A percentile compares a stretch with the other conserved stretches of the same genome.
Conservation (phyloP, 2,329 filamentous ascomycete species). For the Penicillium aurantiogriseum region DNA sequence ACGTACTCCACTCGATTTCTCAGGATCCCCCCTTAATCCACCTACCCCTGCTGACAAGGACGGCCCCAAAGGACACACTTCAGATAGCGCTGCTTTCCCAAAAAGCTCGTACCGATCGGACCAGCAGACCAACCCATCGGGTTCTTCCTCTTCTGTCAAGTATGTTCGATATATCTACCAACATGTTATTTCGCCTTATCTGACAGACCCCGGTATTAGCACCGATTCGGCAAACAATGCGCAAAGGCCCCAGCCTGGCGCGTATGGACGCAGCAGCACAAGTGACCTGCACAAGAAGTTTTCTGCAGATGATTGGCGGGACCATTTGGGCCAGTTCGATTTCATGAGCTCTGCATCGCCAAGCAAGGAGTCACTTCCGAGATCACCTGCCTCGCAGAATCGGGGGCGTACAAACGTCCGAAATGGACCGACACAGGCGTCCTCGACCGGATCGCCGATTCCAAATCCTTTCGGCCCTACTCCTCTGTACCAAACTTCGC, state of each 20-base stretch:
- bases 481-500: constrained; percentile 11
- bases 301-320: constrained; percentile 43
- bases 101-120: constrained; percentile 15
- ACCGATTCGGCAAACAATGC: constrained; percentile 2
- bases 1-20: neutral
- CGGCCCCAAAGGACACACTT: constrained; percentile 32
- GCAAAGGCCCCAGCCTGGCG: constrained; percentile 12
- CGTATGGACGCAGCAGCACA: constrained; percentile 36
- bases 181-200: neutral
- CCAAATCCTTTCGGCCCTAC: constrained; percentile 20
- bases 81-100: constrained; percentile 31
- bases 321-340: constrained; percentile 35
- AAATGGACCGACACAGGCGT: constrained; percentile 21
- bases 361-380: constrained; percentile 23
- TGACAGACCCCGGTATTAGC: constrained; percentile 1
- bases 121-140: constrained; percentile 10
- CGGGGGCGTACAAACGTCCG: constrained; percentile 25
- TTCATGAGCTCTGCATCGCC: constrained; percentile 36
- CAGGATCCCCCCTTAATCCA: constrained; percentile 2
- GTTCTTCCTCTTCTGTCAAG: constrained; percentile 16
- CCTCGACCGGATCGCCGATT: constrained; percentile 16
- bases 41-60: constrained; percentile 26
- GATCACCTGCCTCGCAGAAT: constrained; percentile 17
- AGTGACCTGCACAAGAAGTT: constrained; percentile 40
- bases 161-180: constrained; percentile 6